Conservation (phyloP, 805 yeast species). For the Starmerella etchellsii region DNA sequence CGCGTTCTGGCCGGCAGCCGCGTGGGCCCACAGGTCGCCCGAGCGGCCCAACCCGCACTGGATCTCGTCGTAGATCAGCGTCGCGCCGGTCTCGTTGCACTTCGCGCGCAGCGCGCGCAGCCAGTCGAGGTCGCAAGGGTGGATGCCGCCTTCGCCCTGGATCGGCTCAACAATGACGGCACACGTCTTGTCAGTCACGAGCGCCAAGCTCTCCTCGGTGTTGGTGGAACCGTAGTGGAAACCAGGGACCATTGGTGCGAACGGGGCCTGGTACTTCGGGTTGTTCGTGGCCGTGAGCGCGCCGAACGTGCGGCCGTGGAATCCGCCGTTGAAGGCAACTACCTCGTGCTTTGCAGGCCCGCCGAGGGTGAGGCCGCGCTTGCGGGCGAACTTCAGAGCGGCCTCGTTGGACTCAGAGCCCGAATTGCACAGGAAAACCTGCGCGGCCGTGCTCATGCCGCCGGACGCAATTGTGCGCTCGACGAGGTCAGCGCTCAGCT, state of each 20-base stretch:
- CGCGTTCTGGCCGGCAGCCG: conserved; percentile 56
- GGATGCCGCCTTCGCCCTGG: conserved; percentile 96
- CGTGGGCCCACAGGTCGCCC: conserved; percentile 89
- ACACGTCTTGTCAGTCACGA: conserved; percentile 55
- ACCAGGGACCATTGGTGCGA: conserved; percentile 85
- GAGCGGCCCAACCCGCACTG: conserved; percentile 94
- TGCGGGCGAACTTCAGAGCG: conserved; percentile 67
- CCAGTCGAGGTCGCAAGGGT: conserved; percentile 51
- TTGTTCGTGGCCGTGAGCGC: conserved; percentile 86
- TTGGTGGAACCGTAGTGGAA: conserved; percentile 54
- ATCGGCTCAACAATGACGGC: conserved; percentile 94
- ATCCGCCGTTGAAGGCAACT: conserved; percentile 76
- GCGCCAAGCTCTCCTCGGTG: conserved; percentile 47
- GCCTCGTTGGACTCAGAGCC: conserved; percentile 78
- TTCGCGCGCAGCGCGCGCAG: conserved; percentile 50
- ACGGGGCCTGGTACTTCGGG: conserved; percentile 84
- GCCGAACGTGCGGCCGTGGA: conserved; percentile 95
- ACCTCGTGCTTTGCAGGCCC: conserved; percentile 47
- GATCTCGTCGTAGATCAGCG: conserved; percentile 85
- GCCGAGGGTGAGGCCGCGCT: conserved; percentile 49
- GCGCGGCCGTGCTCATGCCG: conserved; percentile 69
- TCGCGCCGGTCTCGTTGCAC: conserved; percentile 55
- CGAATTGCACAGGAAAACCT: conserved; percentile 58
- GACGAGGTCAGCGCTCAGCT: conserved; percentile 58
- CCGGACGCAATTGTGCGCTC: conserved; percentile 55